Percentiles rank a stretch among this genome's conserved stretches.
Conservation (phyloP, 2,329 filamentous ascomycete species). For the Trichoderma sp. region DNA sequence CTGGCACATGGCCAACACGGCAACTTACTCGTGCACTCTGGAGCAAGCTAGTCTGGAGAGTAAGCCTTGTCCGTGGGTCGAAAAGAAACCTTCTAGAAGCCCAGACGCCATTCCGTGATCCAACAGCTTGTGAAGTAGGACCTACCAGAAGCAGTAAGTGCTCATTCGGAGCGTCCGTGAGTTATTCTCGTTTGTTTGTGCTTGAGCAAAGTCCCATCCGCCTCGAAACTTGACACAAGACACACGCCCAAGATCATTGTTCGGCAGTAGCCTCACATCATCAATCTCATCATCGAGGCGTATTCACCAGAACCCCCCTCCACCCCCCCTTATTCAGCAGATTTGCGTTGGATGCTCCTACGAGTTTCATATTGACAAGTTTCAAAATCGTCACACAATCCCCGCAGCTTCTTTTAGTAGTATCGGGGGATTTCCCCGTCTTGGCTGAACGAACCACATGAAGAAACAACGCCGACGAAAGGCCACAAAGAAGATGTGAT, state of each 20-base stretch:
- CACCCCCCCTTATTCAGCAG: slow-evolving; percentile 1
- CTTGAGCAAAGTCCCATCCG: too few relatives aligned
- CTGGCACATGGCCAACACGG: neutral
- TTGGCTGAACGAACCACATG: neutral
- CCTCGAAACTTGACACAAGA: neutral
- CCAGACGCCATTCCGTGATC: neutral
- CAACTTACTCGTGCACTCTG: slow-evolving; percentile 8
- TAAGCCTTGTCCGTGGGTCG: slow-evolving; percentile 19
- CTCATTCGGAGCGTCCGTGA: slow-evolving; percentile 7
- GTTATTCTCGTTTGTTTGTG: neutral
- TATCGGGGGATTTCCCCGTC: neutral
- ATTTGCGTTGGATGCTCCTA: neutral
- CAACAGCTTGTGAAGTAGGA: neutral
- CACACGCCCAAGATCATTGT: neutral
- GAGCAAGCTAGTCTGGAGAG: neutral
- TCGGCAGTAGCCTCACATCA: slow-evolving; percentile 11
- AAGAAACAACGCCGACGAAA: neutral
- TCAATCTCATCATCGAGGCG: neutral
- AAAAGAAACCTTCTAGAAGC: slow-evolving; percentile 24
- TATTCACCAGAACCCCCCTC: too few relatives aligned
- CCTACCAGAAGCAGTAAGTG: slow-evolving; percentile 17
- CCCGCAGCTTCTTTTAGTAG: too few relatives aligned
- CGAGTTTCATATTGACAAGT: too few relatives aligned
- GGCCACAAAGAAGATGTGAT: neutral
- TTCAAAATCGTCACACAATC: too few relatives aligned